These are phyloP conservation scores for Letharia columbiana DNA, from an alignment of 495 filamentous ascomycete genomes.

Conservation along the genomic window DNA sequence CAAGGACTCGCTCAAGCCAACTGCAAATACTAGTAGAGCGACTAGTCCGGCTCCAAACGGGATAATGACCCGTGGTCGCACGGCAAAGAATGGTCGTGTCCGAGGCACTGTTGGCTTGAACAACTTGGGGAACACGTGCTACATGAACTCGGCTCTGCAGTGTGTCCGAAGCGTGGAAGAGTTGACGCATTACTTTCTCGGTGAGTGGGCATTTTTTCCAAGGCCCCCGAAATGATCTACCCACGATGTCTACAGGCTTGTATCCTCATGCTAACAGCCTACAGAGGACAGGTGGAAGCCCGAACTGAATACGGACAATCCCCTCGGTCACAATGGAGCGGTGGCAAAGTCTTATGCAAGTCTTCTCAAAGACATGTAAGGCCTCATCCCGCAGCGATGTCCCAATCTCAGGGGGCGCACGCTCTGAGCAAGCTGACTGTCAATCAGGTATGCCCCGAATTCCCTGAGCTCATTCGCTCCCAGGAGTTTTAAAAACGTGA, in stretches of 20 bases:
- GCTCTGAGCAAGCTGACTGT: background rate
- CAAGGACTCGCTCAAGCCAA: constrained; percentile 32
- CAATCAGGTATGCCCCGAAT: constrained; percentile 25
- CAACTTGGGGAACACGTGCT: constrained; percentile 95
- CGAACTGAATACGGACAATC: constrained; percentile 78
- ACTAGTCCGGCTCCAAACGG: constrained; percentile 52
- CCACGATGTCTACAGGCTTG: background rate
- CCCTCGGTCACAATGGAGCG: constrained; percentile 70
- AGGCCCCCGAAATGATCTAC: background rate
- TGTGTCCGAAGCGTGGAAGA: constrained; percentile 88
- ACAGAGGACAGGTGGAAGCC: constrained; percentile 56
- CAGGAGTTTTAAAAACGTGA: constrained; percentile 64
- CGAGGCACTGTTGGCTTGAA: constrained; percentile 70
- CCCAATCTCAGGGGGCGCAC: background rate
- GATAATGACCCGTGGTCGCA: constrained; percentile 56
- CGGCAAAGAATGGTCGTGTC: constrained; percentile 53
- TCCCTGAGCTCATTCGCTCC: constrained; percentile 58
- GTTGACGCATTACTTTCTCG: constrained; percentile 80
- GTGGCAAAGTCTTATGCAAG: constrained; percentile 74
- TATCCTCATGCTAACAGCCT: constrained; percentile 24
- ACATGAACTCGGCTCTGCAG: constrained; percentile 96
- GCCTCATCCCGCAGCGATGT: constrained; percentile 29
- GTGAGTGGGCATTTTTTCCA: constrained; percentile 32
- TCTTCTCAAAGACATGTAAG: constrained; percentile 66
- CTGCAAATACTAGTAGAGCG: constrained; percentile 46